Conservation (phyloP, 1,139 yeast genomes). For the Blastobotrys indianensis region DNA sequence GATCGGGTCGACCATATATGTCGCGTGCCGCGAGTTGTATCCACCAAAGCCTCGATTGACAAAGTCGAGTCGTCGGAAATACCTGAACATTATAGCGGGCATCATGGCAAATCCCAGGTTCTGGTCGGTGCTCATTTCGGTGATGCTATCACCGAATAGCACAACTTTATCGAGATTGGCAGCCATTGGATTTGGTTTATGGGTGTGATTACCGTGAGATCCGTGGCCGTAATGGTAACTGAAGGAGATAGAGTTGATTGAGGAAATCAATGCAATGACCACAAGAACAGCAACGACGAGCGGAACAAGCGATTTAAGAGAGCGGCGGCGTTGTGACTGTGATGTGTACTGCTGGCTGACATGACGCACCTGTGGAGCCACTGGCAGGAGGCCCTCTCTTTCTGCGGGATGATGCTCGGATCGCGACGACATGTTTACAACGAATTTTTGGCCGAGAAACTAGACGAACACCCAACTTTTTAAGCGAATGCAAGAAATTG, state of each 20-base stretch:
- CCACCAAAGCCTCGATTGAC: constrained; percentile 56
- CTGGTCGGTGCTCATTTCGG: constrained; percentile 41
- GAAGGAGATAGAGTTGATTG: neutral
- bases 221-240: neutral
- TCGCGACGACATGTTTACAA: too few species aligned
- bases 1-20: constrained; percentile 16
- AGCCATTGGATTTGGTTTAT: neutral
- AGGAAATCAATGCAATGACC: neutral
- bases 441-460: too few species aligned
- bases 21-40: constrained; percentile 44
- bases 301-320: too few species aligned
- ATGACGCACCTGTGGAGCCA: too few species aligned
- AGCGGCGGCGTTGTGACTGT: too few species aligned
- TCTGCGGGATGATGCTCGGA: too few species aligned
- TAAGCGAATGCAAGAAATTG: too few species aligned
- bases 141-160: constrained; percentile 59
- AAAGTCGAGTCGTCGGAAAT: constrained; percentile 47
- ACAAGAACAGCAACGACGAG: too few species aligned
- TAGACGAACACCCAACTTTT: too few species aligned
- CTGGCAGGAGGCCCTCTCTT: too few species aligned
- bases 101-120: constrained; percentile 40
- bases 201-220: too few species aligned
- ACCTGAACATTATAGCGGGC: constrained; percentile 41
- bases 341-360: too few species aligned
- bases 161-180: constrained; percentile 37